Percentiles rank a stretch among this genome's conserved stretches.
phyloP scores from a whole-genome alignment of 2,329 filamentous ascomycete genomes.

The Penicillium sp. region DNA sequence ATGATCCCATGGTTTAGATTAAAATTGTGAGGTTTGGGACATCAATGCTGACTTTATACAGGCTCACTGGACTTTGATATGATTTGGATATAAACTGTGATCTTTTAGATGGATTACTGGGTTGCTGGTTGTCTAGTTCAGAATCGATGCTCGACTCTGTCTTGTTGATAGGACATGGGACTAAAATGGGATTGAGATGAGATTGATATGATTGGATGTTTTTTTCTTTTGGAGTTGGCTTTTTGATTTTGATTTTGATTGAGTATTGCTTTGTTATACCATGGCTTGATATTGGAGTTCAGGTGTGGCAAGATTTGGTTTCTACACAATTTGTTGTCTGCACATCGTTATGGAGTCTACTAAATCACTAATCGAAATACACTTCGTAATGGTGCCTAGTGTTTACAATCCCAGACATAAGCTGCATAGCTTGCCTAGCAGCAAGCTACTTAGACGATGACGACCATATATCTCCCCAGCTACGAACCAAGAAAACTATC shows the following conservation, averaged over 20 bases:
- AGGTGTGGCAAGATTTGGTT: not conserved
- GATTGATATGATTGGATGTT: not conserved
- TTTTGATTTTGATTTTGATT: not conserved
- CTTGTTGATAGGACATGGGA: not conserved
- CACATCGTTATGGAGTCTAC: not conserved
- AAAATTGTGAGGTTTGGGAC: not conserved
- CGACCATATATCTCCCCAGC: not conserved
- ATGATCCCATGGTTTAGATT: not conserved
- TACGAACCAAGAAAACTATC: not conserved
- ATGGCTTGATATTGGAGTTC: not conserved
- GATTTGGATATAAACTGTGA: too few relatives aligned
- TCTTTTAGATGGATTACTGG: not conserved
- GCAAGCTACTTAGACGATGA: too few relatives aligned
- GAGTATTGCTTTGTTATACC: not conserved
- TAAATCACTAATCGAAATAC: not conserved
- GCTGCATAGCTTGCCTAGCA: not conserved
- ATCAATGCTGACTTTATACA: slow-evolving; percentile 5
- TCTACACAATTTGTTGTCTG: not conserved
- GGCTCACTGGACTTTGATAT: slow-evolving; percentile 9
- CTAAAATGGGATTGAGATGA: not conserved
- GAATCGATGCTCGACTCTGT: not conserved
- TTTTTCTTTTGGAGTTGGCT: not conserved
- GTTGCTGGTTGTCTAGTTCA: not conserved
- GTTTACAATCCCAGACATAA: not conserved
- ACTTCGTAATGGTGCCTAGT: not conserved